Percentiles rank a stretch among this genome's conserved stretches.
These are phyloP conservation scores for Scleroderma bovista DNA, from an alignment of 768 basidiomycete species.

Conservation along the genomic window DNA sequence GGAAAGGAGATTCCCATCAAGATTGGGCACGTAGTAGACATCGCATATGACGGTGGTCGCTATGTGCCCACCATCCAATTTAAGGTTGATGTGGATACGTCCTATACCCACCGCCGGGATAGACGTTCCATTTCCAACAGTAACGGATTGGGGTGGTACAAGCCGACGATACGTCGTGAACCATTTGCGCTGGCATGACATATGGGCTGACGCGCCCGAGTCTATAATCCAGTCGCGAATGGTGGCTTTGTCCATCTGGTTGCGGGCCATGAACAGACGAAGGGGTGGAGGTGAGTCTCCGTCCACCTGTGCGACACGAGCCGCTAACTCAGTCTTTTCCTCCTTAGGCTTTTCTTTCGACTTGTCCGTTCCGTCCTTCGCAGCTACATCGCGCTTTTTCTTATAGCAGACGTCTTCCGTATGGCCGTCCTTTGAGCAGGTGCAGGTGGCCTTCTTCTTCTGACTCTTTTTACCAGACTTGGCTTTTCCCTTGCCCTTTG, in stretches of 20 bases:
- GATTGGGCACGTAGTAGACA: constrained; percentile 12
- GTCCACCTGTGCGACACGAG: background rate
- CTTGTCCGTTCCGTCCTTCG: background rate
- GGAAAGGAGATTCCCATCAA: constrained; percentile 15
- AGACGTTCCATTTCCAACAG: background rate
- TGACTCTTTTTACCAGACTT: too few relatives aligned
- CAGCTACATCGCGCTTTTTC: background rate
- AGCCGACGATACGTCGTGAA: background rate
- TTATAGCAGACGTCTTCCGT: too few relatives aligned
- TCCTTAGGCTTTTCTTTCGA: background rate
- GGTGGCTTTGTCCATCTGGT: background rate
- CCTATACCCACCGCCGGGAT: constrained; percentile 1
- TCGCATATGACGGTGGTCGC: background rate
- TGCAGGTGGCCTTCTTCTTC: too few relatives aligned
- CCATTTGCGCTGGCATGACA: background rate
- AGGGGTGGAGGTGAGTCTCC: background rate
- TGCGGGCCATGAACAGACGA: background rate
- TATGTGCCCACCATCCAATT: background rate
- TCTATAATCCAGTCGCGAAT: constrained; percentile 1
- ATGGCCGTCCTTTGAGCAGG: too few relatives aligned
- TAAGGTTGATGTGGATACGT: background rate
- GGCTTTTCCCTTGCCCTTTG: too few relatives aligned
- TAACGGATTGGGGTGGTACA: background rate
- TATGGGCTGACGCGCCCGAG: background rate
- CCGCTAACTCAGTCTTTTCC: background rate